Base-by-base conservation (phyloP, 176 grass and related monocot species). In the Otatea glauca region DNA sequence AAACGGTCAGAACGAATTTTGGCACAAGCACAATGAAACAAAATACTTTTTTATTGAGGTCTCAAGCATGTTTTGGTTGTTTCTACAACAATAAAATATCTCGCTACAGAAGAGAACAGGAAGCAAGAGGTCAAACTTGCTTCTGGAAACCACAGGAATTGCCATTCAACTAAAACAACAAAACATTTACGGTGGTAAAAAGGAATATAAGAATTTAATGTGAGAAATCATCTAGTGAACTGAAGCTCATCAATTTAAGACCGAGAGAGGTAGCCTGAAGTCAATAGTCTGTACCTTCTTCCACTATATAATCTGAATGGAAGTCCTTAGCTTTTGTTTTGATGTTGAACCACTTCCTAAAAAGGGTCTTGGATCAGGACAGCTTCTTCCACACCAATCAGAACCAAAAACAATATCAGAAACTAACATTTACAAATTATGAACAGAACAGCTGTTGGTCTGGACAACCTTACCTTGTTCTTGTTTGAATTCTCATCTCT, bases 271-370 rank as follows among this genome's bases (percentile, higher is more conserved):
- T 70, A 65, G 44, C 14, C 14, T 21, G 42, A 73, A 79, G 84
- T 64, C 58, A 70, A 86, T 56, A 77, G 81, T 18, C 7, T 69
- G 63, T 84, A 97, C 92, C 95, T 94, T 88, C 74, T 43, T 88
- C 85, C n/a, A 78, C 74, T 37, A 49, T 84, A 77, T 80, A 89
- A 94, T 94, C 90, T 20, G 90, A 86, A 75, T 89, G 84, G 82
- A 91, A 91, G 49, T 97, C 90, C 86, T 94, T 91, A 2, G 88
- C 86, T 72, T 97, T 97, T 62, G 91, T 82, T 86, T 94, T 97
- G 88, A 92, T 92, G 92, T 91, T 97, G 94, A 97, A 94, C 94
- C 88, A 97, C 83, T 94, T 97, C 86, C 92, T 94, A 78, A 97
- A 88, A 32, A 96, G 73, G 65, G 90, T 89, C 90, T 91, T 97